Conservation (phyloP, 2,329 filamentous ascomycete species). For the Cyclaneusma minus region DNA sequence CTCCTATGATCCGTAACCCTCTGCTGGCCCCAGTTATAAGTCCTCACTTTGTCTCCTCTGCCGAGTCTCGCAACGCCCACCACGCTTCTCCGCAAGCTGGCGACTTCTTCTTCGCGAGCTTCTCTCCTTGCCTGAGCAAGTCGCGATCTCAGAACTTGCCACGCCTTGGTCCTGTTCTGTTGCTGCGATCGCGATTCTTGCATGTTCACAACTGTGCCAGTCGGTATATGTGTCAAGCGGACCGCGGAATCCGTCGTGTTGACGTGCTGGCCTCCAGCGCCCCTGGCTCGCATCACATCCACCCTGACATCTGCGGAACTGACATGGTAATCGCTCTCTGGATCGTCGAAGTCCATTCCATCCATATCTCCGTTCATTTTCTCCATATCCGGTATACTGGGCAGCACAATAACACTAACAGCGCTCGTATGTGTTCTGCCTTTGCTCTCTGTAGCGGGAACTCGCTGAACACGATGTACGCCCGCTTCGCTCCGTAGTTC, state of each 20-base stretch:
- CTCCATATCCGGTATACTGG: conserved; percentile 52
- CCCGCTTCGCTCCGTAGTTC: conserved; percentile 75
- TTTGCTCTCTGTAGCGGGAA: conserved; percentile 80
- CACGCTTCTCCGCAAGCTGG: conserved; percentile 59
- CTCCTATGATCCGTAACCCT: conserved; percentile 60
- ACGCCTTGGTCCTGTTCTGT: conserved; percentile 75
- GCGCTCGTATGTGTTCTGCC: conserved; percentile 89
- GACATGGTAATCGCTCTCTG: conserved; percentile 82
- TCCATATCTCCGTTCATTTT: conserved; percentile 30
- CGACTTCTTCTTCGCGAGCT: conserved; percentile 67
- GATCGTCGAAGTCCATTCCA: conserved; percentile 58
- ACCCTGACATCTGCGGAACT: conserved; percentile 66
- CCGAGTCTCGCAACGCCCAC: conserved; percentile 71
- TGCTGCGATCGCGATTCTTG: conserved; percentile 87
- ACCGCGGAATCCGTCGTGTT: conserved; percentile 97
- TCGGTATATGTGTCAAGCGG: conserved; percentile 78
- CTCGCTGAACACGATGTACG: conserved; percentile 86
- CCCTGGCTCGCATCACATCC: conserved; percentile 84
- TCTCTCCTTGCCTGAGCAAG: conserved; percentile 70
- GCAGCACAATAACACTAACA: conserved; percentile 82
- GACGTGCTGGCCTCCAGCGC: conserved; percentile 92
- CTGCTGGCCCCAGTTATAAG: conserved; percentile 58
- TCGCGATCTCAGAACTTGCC: conserved; percentile 68
- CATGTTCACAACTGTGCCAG: conserved; percentile 74
- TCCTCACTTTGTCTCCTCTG: conserved; percentile 78